phyloP scores from a whole-genome alignment of 2,329 filamentous ascomycete species.

The Tolypocladium ovalisporum region DNA sequence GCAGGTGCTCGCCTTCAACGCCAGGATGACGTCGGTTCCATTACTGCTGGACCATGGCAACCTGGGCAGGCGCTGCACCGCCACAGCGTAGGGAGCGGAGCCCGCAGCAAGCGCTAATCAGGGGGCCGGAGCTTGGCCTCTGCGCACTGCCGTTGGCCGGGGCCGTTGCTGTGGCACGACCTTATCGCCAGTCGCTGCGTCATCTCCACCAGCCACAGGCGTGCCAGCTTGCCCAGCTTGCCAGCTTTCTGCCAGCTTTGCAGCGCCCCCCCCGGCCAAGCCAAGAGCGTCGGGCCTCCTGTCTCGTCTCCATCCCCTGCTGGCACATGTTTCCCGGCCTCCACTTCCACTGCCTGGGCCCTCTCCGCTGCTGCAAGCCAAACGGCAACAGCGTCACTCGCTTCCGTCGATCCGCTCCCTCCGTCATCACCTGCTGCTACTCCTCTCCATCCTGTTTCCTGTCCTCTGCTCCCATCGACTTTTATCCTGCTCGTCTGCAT shows the following conservation, averaged over 20 bases:
- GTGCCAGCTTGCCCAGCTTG: not conserved
- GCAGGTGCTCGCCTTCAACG: not conserved
- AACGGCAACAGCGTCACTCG: not conserved
- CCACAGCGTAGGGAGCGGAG: not conserved
- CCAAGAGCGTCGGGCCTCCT: too few species aligned
- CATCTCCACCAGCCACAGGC: not conserved
- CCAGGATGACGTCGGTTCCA: not conserved
- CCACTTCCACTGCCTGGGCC: not conserved
- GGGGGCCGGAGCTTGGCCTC: too few species aligned
- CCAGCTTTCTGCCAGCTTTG: not conserved
- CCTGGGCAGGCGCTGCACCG: not conserved
- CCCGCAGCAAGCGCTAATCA: not conserved
- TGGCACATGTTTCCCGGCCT: not conserved
- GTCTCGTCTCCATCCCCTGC: not conserved
- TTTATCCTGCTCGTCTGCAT: not conserved
- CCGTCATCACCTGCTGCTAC: constrained; percentile 3
- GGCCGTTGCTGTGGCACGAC: not conserved
- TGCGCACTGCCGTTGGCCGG: too few species aligned
- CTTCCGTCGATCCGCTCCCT: not conserved
- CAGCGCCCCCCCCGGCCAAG: too few species aligned
- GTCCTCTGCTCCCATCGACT: not conserved
- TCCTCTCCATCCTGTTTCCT: not conserved
- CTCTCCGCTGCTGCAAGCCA: too few species aligned
- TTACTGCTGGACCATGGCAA: too few species aligned
- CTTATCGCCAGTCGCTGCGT: not conserved